Evolutionary conservation across 2,329 filamentous ascomycete genomes (phyloP).

Genomic region (Fusarium nanum): DNA sequence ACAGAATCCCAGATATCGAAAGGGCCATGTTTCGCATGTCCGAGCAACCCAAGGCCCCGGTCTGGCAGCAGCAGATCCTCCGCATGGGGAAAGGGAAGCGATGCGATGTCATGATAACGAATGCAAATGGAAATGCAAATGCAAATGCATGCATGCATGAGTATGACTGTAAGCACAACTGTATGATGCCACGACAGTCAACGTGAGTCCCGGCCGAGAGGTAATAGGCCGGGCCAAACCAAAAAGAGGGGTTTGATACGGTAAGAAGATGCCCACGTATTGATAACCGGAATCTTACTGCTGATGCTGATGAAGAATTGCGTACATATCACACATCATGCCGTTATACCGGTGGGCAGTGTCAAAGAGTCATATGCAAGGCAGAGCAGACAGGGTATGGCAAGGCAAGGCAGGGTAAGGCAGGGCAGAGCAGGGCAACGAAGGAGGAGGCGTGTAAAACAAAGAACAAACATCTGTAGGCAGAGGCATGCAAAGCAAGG

Average conservation of each 20-base stretch:
- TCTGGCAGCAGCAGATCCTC: constrained; percentile 30
- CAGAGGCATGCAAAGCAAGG: constrained; percentile 14
- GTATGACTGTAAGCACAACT: constrained; percentile 24
- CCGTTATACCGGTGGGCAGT: constrained; percentile 36
- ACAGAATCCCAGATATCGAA: constrained; percentile 19
- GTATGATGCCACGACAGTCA: constrained; percentile 30
- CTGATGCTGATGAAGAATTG: constrained; percentile 26
- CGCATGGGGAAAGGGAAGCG: constrained; percentile 35
- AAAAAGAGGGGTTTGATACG: constrained; percentile 15
- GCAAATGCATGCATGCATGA: constrained; percentile 16
- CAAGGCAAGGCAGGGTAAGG: constrained; percentile 1
- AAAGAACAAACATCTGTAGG: constrained; percentile 20
- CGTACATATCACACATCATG: constrained; percentile 30
- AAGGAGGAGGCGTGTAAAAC: constrained; percentile 31
- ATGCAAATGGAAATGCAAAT: constrained; percentile 1
- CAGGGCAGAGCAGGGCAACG: neutral
- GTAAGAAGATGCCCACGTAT: constrained; percentile 30
- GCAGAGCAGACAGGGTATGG: neutral
- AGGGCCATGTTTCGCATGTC: constrained; percentile 25
- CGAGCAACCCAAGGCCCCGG: constrained; percentile 4
- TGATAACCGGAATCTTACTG: constrained; percentile 34
- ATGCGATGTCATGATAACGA: constrained; percentile 12
- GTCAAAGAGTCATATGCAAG: constrained; percentile 2
- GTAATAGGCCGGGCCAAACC: constrained; percentile 12
- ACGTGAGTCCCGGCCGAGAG: constrained; percentile 19